Conservation (phyloP, 768 basidiomycete genomes). For the Rossbeevera mucosa region DNA sequence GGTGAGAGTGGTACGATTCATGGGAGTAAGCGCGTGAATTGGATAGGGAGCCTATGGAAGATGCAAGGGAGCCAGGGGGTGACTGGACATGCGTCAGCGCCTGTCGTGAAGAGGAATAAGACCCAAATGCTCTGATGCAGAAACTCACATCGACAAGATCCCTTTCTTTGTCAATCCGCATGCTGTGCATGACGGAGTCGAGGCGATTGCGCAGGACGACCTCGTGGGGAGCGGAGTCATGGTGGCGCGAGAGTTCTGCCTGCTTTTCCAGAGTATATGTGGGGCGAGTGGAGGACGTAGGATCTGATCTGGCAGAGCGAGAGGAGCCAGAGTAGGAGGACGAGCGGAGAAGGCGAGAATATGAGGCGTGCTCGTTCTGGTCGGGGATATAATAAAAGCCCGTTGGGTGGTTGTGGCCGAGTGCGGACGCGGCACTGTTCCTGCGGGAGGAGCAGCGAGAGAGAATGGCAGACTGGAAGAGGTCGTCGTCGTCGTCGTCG, state of each 20-base stretch:
- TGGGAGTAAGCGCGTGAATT: constrained; percentile 21
- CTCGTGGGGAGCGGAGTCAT: constrained; percentile 44
- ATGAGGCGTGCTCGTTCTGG: constrained; percentile 24
- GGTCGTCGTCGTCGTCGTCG: constrained; percentile 24
- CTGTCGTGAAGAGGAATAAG: constrained; percentile 15
- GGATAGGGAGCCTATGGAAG: constrained; percentile 29
- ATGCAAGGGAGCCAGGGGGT: constrained; percentile 23
- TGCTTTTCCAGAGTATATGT: constrained; percentile 16
- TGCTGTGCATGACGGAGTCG: constrained; percentile 46
- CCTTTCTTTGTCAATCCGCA: constrained; percentile 22
- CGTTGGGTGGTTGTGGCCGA: constrained; percentile 5
- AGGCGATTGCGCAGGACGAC: constrained; percentile 50
- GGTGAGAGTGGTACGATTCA: constrained; percentile 30
- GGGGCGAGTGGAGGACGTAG: constrained; percentile 12
- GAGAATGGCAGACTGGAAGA: constrained; percentile 28
- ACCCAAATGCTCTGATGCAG: not conserved
- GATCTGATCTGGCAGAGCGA: constrained; percentile 21
- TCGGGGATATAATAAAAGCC: constrained; percentile 32
- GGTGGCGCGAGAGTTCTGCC: constrained; percentile 19
- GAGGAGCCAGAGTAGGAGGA: constrained; percentile 27
- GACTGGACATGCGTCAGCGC: constrained; percentile 22
- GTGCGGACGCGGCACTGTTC: constrained; percentile 18
- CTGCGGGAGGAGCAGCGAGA: constrained; percentile 18
- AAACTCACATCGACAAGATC: constrained; percentile 23
- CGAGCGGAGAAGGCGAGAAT: constrained; percentile 24